Conservation (phyloP, 2,329 filamentous ascomycete species). For the Claviceps sp. region DNA sequence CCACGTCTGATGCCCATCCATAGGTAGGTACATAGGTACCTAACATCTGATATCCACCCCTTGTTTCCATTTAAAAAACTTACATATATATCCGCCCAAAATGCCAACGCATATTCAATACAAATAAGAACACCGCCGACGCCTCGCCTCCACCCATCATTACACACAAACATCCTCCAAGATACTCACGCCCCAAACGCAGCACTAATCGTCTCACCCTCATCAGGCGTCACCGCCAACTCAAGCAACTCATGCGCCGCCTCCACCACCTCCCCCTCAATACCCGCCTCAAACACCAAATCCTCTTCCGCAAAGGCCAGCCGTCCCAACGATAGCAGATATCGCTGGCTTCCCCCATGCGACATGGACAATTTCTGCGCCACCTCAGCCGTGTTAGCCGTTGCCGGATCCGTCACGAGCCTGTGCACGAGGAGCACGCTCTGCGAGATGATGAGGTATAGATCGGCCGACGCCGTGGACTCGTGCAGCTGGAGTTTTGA, state of each 20-base stretch:
- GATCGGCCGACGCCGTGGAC: conserved; percentile 11
- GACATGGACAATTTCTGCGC: conserved; percentile 56
- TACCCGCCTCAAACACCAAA: conserved; percentile 59
- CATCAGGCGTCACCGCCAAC: conserved; percentile 64
- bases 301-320: conserved; percentile 77
- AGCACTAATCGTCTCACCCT: conserved; percentile 32
- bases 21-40: no score
- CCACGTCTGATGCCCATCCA: no score
- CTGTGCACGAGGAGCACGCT: conserved; percentile 36
- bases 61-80: no score
- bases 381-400: conserved; percentile 41
- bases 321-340: conserved; percentile 65
- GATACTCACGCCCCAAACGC: conserved; percentile 23
- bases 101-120: no score
- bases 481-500: conserved; percentile 7
- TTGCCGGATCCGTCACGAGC: conserved; percentile 34
- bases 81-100: no score
- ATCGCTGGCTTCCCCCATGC: conserved; percentile 65
- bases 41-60: no score
- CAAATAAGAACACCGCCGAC: background rate
- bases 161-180: background rate
- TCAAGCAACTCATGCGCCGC: conserved; percentile 74
- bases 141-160: background rate
- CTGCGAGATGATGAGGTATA: conserved; percentile 35
- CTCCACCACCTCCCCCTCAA: conserved; percentile 66